Percentiles rank a stretch among this genome's conserved stretches.
These are phyloP conservation scores for Phoma herbarum DNA, from an alignment of 2,329 filamentous ascomycete genomes.

Conservation along the genomic window DNA sequence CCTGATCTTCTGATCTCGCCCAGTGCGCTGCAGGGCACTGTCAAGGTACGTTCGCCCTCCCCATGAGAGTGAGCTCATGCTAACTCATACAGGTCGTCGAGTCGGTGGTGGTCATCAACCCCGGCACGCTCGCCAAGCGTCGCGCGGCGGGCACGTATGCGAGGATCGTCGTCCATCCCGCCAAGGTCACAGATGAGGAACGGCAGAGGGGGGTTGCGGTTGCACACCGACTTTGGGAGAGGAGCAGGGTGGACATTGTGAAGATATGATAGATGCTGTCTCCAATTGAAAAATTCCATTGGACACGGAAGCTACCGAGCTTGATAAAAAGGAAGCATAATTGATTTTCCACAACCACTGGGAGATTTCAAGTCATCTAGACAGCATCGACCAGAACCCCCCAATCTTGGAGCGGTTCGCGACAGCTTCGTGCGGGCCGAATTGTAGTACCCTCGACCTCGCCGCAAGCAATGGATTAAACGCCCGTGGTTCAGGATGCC, in stretches of 20 bases:
- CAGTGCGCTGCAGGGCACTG: slow-evolving; percentile 84
- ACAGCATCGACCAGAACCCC: too few species aligned
- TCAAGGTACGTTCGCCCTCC: slow-evolving; percentile 69
- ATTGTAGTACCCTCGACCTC: too few species aligned
- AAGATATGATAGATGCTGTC: too few species aligned
- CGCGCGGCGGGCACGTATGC: slow-evolving; percentile 87
- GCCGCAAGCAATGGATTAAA: too few species aligned
- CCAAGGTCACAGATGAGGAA: slow-evolving; percentile 67
- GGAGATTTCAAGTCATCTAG: too few species aligned
- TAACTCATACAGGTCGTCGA: slow-evolving; percentile 77
- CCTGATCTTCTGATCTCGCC: slow-evolving; percentile 88
- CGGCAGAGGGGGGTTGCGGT: slow-evolving; percentile 64
- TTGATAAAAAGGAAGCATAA: too few species aligned
- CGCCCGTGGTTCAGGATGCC: too few species aligned
- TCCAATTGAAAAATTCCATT: too few species aligned
- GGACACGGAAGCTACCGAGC: too few species aligned
- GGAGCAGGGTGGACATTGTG: slow-evolving; percentile 86
- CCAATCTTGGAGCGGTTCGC: too few species aligned
- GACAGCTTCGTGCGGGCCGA: too few species aligned
- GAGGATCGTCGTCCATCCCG: slow-evolving; percentile 76
- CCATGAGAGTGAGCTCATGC: not conserved
- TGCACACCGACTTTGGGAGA: slow-evolving; percentile 79
- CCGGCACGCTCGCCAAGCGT: slow-evolving; percentile 84
- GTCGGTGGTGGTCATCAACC: slow-evolving; percentile 89
- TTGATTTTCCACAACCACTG: too few species aligned